Evolutionary conservation across 176 grass and related monocot genomes (phyloP).

Genomic region (Avena insularis): DNA sequence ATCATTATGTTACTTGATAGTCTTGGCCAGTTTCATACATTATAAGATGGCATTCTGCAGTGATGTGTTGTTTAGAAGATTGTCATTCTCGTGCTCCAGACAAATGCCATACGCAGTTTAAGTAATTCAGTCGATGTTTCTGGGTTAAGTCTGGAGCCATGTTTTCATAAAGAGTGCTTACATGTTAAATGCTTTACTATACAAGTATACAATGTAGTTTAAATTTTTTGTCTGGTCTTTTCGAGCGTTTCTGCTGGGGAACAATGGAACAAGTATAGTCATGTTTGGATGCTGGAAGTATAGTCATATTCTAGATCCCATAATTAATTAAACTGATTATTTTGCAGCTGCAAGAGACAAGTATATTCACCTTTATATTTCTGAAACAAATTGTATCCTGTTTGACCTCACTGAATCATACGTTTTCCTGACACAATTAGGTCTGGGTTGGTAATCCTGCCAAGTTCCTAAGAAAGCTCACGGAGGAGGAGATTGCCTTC

Average conservation of each 20-base stretch:
- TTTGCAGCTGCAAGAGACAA: background rate
- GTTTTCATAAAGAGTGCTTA: background rate
- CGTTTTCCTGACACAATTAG: conserved; percentile 41
- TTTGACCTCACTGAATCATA: conserved; percentile 19
- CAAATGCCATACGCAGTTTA: background rate
- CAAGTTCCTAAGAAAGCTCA: conserved; percentile 95
- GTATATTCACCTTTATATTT: conserved; percentile 26
- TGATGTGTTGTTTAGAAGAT: conserved; percentile 16
- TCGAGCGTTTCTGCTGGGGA: background rate
- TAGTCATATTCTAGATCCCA: background rate
- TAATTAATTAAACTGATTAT: background rate
- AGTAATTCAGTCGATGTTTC: background rate
- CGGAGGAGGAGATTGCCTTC: conserved; percentile 83
- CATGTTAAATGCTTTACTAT: background rate
- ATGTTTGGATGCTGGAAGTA: conserved; percentile 1
- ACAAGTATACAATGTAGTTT: background rate
- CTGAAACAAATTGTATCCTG: background rate
- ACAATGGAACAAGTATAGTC: background rate
- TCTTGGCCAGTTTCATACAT: background rate
- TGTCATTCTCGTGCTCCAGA: background rate
- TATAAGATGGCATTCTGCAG: background rate
- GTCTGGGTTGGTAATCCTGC: conserved; percentile 98
- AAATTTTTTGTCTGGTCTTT: background rate
- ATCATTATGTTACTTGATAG: background rate
- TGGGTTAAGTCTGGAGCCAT: background rate